Percentiles rank a stretch among this genome's conserved stretches.
Evolutionary conservation across 148 eudicot species (phyloP).

Genomic region (Bassia scoparia): DNA sequence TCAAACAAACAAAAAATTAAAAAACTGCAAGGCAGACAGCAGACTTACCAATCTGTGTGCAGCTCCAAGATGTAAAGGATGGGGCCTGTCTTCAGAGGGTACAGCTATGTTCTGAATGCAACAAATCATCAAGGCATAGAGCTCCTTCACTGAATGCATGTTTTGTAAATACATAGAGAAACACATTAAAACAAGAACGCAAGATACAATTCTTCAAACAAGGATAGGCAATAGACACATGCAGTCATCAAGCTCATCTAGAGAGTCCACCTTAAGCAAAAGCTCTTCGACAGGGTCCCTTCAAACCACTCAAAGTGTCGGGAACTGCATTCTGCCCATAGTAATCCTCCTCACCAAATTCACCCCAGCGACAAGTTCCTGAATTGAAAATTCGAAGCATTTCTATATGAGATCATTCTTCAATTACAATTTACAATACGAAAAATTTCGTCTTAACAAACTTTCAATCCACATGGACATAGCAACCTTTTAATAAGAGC

Average conservation of each 20-base stretch:
- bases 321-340: conserved; percentile 92
- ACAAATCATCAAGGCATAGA: conserved; percentile 80
- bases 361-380: conserved; percentile 99
- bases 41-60: conserved; percentile 92
- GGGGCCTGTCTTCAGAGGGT: conserved; percentile 77
- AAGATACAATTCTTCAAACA: background rate
- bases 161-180: background rate
- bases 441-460: background rate
- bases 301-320: conserved; percentile 94
- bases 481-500: background rate
- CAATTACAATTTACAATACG: background rate
- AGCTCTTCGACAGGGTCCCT: conserved; percentile 65
- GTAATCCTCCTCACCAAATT: conserved; percentile 90
- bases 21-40: background rate
- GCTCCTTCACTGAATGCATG: conserved; percentile 63
- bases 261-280: conserved; percentile 73
- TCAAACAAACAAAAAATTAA: too few relatives aligned
- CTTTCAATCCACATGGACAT: background rate
- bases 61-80: conserved; percentile 85
- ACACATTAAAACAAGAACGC: background rate
- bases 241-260: conserved; percentile 4
- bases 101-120: conserved; percentile 74
- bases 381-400: conserved; percentile 28
- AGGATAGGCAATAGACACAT: conserved; percentile 15
- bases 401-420: conserved; percentile 11